Base-by-base conservation (phyloP, 2,329 filamentous ascomycete species). In the Seiridium cupressi region DNA sequence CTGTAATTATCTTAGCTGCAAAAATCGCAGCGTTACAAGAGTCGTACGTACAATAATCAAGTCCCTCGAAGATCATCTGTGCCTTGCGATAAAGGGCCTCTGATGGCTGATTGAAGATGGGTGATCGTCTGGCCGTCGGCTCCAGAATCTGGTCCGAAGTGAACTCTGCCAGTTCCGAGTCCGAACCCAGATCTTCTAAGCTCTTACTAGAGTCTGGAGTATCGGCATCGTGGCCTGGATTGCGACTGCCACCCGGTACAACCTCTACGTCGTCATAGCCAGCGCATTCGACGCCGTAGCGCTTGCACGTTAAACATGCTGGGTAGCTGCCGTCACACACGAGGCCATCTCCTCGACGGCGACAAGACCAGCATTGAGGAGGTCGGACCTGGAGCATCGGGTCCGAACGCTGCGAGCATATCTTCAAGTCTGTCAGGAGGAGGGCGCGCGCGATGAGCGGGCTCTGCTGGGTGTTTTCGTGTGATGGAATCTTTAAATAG, bases 41-140 rank as follows among this genome's bases (percentile, higher is more conserved):
- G 1, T 40, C n/a, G 40, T 18, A 56, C 60, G n/a, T 9, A 61
- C 60, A 61, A 46, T 61, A 61, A n/a, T 61, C 60, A 5, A 61
- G 46, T 34, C 60, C 60, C 10, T 61, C 60, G 13, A 55, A 61
- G 34, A 61, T 59, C 57, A 59, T 61, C 32, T 61, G 60, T 4
- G 60, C 60, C 5, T 49, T 53, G 34, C 57, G 60, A 35, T 61
- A 61, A 3, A 56, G 40, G 1, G 51, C 18, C 40, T 38, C 38
- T n/a, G 42, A 31, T 13, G 57, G 57, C 32, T 59, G 49, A n/a
- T 36, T 54, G n/a, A 55, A 32, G n/a, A 54, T 5, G 10, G 51
- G 34, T 40, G 48, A 48, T 18, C 32, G 40, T 40, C 9, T 18
- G 7, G 46, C n/a, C 9, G 32, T 32, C 26, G 46, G 46, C 34